These are phyloP conservation scores for Oleoguttula mirabilis DNA, from an alignment of 495 filamentous ascomycete species.

Conservation along the genomic window DNA sequence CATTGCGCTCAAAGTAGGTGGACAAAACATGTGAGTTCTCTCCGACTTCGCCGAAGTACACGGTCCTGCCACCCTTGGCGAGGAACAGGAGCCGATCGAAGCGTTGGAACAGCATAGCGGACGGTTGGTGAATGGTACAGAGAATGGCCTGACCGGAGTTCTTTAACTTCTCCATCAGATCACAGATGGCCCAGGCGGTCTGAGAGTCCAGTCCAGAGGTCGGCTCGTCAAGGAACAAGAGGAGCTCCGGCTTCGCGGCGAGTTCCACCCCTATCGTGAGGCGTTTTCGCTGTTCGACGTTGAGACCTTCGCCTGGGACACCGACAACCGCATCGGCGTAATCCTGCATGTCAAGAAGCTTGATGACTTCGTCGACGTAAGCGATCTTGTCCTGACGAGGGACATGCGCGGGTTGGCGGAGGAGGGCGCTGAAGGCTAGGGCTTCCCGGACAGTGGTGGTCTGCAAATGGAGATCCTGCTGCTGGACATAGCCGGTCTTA, in stretches of 20 bases:
- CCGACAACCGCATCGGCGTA: slow-evolving; percentile 83
- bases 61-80: slow-evolving; percentile 65
- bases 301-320: slow-evolving; percentile 76
- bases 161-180: slow-evolving; percentile 24
- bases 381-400: slow-evolving; percentile 62
- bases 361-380: slow-evolving; percentile 86
- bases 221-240: slow-evolving; percentile 29
- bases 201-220: slow-evolving; percentile 29
- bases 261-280: slow-evolving; percentile 28
- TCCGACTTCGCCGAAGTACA: slow-evolving; percentile 87
- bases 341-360: slow-evolving; percentile 75
- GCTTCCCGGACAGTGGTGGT: slow-evolving; percentile 82
- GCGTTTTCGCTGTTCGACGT: slow-evolving; percentile 59
- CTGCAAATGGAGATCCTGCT: slow-evolving; percentile 83
- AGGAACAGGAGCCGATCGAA: slow-evolving; percentile 85
- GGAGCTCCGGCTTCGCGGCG: slow-evolving; percentile 23
- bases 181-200: slow-evolving; percentile 21
- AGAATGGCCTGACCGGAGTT: slow-evolving; percentile 23
- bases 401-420: slow-evolving; percentile 66
- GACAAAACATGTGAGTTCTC: slow-evolving; percentile 61
- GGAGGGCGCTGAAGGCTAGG: slow-evolving; percentile 67
- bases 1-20: slow-evolving; percentile 71
- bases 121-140: slow-evolving; percentile 65
- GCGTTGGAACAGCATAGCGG: slow-evolving; percentile 76
- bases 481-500: slow-evolving; percentile 90